phyloP scores from a whole-genome alignment of 306 rosid species.

The Inga oerstediana region DNA sequence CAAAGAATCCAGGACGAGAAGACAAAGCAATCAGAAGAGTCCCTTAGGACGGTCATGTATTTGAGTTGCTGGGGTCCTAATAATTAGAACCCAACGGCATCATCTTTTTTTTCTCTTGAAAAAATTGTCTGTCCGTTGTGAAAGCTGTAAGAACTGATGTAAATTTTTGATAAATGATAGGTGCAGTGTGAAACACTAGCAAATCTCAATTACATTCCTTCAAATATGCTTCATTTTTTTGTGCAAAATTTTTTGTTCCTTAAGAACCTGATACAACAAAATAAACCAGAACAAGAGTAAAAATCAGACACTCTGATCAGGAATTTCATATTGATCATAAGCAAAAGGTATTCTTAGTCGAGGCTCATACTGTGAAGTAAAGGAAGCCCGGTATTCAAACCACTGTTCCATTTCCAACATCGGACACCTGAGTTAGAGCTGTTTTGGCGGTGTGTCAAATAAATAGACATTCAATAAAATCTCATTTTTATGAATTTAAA shows the following conservation, averaged over 20 bases:
- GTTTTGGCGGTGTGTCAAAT: background rate
- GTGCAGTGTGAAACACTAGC: background rate
- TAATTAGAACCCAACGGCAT: background rate
- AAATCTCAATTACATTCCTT: background rate
- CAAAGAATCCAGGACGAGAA: background rate
- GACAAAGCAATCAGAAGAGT: slow-evolving; percentile 58
- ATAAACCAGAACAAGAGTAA: background rate
- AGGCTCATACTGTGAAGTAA: background rate
- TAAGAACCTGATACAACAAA: background rate
- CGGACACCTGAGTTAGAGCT: background rate
- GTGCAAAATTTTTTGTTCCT: background rate
- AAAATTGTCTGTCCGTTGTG: background rate
- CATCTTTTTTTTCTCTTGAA: background rate
- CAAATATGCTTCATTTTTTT: background rate
- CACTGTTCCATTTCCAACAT: background rate
- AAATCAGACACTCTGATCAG: background rate
- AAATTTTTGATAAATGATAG: background rate
- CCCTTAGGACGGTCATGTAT: slow-evolving; percentile 61
- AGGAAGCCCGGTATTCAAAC: background rate
- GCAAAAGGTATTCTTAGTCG: background rate
- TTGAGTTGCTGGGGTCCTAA: slow-evolving; percentile 56
- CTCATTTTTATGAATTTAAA: background rate
- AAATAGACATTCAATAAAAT: background rate
- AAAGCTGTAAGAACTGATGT: background rate
- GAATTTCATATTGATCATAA: background rate